Evolutionary conservation across 148 eudicot genomes (phyloP).

Genomic region (Selenicereus undatus): DNA sequence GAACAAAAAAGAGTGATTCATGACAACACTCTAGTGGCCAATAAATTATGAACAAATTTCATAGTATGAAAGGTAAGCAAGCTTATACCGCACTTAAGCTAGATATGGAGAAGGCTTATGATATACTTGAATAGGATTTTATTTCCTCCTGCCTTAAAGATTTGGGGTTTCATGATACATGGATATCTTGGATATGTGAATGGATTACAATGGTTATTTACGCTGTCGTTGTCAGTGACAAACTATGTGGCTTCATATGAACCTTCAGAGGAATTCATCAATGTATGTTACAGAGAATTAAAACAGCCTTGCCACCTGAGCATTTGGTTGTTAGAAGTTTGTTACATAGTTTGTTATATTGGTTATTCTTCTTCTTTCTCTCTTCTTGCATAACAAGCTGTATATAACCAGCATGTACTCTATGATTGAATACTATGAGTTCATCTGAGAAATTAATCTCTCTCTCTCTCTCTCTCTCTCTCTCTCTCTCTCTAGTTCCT

Average conservation of each 20-base stretch:
- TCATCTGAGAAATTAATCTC: no score
- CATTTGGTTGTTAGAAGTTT: no score
- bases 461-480: no score
- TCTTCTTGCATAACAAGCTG: no score
- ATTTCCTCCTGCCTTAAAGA: background rate
- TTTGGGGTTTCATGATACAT: background rate
- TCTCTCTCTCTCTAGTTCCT: no score
- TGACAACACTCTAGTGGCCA: background rate
- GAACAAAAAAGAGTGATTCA: background rate
- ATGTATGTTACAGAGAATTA: no score
- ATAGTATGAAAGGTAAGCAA: background rate
- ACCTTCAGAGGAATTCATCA: background rate
- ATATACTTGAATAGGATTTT: background rate
- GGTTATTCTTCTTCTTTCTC: no score
- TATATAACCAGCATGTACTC: no score
- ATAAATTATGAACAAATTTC: background rate
- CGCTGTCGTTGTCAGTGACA: background rate
- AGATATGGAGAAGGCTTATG: background rate
- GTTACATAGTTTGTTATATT: no score
- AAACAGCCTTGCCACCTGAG: no score
- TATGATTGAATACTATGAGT: no score
- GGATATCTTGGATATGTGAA: background rate
- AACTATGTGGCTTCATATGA: background rate
- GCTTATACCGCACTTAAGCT: background rate
- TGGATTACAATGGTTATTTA: background rate